Conservation (phyloP, 306 rosid genomes). For the Urtica urens region DNA sequence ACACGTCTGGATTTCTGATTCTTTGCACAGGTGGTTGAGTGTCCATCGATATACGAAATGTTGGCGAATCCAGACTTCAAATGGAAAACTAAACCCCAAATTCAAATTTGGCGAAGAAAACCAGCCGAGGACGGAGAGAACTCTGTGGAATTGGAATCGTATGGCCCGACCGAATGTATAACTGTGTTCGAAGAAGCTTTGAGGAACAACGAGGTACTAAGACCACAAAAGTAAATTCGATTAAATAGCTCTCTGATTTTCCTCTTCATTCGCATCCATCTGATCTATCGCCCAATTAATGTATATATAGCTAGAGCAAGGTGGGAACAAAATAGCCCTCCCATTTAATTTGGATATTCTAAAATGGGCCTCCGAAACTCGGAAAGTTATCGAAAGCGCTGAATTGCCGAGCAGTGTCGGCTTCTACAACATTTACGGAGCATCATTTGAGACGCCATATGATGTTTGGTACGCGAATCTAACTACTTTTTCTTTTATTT, state of each 20-base stretch:
- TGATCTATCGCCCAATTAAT: not conserved
- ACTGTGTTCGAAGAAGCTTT: constrained; percentile 63
- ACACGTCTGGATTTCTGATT: constrained; percentile 11
- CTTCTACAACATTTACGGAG: constrained; percentile 85
- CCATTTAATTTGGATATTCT: constrained; percentile 68
- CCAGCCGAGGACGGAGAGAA: constrained; percentile 35
- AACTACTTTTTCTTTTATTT: too few relatives aligned
- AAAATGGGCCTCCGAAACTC: constrained; percentile 66
- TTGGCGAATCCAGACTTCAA: constrained; percentile 64
- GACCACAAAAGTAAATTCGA: not conserved
- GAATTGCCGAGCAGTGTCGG: constrained; percentile 63
- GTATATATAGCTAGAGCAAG: constrained; percentile 51
- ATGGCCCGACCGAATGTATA: constrained; percentile 37
- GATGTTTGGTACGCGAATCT: constrained; percentile 71
- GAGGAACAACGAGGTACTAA: constrained; percentile 56
- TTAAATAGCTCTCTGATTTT: not conserved
- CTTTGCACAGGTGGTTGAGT: constrained; percentile 61
- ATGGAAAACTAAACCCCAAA: constrained; percentile 66
- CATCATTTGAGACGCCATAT: constrained; percentile 64
- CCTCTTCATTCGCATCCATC: not conserved
- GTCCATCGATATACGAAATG: constrained; percentile 96
- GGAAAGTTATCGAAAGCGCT: constrained; percentile 39
- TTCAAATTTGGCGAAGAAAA: constrained; percentile 78
- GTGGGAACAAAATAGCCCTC: constrained; percentile 46
- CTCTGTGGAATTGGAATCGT: constrained; percentile 50